Evolutionary conservation across 306 rosid genomes (phyloP), one percentile per base, ranked within the genome.

Genomic region (Prunus campanulata): DNA sequence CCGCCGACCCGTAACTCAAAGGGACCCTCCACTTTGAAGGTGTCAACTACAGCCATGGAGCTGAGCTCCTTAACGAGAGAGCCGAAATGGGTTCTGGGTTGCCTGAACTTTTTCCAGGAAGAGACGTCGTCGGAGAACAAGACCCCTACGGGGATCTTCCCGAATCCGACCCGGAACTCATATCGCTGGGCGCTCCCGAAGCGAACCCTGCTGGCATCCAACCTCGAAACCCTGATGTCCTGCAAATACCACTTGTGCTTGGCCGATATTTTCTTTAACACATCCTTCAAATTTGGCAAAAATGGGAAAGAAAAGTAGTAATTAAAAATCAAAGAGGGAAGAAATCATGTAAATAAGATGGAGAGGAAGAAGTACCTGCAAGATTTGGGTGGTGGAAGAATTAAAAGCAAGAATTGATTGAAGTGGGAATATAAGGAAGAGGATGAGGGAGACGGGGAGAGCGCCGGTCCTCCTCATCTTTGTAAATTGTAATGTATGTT

Each of bases 21-120:
- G 6, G 99, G 97, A 44, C 99, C 99, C 56, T 82, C 81, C 78
- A 90, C 78, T 81, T 83, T 85, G 82, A 95, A 83, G 2, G 82
- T 57, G 69, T 90, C 86, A 63, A 92, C 86, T 2, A 80, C 75
- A 56, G 92, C 91, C 73, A 82, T n/a, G 2, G 96, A 78, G 72
- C 70, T 27, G 39, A 84, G 72, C 24, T 80, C 80, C 74, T 66
- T 66, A 71, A 95, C 22, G 18, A 92, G 78, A 24, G 88, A 84
- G 68, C 79, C 87, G 3, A 95, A 81, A 86, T 88, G 89, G 27
- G 77, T 62, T 35, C 69, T 78, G 3, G 82, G 86, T 14, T 65
- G 76, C 25, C 68, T 71, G 79, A 91, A 80, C 79, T 87, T 87
- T 61, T 76, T 88, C 99, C 96, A 92, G 0, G 88, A 74, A 2